Percentiles rank a stretch among this genome's conserved stretches.
Conservation (phyloP, 441 rosid species). For the Pelargonium fulgidum region DNA sequence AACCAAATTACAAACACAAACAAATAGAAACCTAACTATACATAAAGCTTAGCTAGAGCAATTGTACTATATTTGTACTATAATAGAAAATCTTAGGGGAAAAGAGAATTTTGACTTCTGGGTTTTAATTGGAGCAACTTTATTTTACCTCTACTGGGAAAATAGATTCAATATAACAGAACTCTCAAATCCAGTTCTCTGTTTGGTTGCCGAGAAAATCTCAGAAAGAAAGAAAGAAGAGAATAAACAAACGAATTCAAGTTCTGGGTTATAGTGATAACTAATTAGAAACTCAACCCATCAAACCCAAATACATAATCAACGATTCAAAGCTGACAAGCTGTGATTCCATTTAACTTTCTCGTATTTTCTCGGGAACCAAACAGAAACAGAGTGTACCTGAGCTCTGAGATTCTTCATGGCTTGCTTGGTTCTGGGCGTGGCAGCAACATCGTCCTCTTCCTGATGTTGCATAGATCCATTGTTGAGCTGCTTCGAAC, state of each 20-base stretch:
- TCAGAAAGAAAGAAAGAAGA: constrained; percentile 5
- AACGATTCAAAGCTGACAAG: background rate
- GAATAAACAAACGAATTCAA: constrained; percentile 5
- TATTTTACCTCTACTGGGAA: background rate
- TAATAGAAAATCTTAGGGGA: no score
- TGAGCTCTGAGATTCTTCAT: constrained; percentile 64
- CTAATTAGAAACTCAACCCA: constrained; percentile 5
- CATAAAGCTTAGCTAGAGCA: no score
- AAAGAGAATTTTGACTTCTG: no score
- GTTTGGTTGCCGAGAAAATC: constrained; percentile 17
- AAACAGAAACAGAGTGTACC: constrained; percentile 29
- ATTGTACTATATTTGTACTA: no score
- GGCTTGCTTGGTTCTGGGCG: constrained; percentile 67
- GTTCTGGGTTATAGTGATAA: background rate
- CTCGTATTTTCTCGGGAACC: constrained; percentile 20
- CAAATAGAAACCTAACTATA: no score
- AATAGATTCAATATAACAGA: background rate
- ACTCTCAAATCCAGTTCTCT: background rate
- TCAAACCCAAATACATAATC: constrained; percentile 15
- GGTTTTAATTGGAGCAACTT: background rate
- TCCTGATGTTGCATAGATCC: constrained; percentile 50
- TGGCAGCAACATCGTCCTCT: constrained; percentile 40
- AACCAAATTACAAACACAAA: no score
- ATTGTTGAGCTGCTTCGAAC: constrained; percentile 57
- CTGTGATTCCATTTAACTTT: constrained; percentile 11